Percentiles rank a stretch among this genome's conserved stretches.
Evolutionary conservation across 768 basidiomycete species (phyloP).

Genomic region (Pleurotus giganteus): DNA sequence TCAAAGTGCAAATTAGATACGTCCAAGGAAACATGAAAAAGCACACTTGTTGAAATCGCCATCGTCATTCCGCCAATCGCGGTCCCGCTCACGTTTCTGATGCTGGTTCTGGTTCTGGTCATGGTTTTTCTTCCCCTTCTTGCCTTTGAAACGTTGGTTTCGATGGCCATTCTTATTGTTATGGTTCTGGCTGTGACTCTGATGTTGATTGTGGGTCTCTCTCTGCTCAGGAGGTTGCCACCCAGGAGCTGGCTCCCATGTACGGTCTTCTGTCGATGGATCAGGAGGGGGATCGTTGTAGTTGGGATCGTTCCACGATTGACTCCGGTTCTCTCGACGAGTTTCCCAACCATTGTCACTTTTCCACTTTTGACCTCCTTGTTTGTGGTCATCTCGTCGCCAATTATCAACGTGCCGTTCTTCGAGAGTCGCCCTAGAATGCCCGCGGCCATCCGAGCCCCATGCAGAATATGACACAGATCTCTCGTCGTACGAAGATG

Average conservation of each 20-base stretch:
- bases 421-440: slow-evolving; percentile 22
- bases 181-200: slow-evolving; percentile 18
- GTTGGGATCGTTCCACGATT: slow-evolving; percentile 23
- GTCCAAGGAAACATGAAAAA: slow-evolving; percentile 1
- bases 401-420: slow-evolving; percentile 33
- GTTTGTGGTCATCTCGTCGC: slow-evolving; percentile 39
- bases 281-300: slow-evolving; percentile 26
- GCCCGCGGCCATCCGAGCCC: slow-evolving; percentile 41
- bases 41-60: slow-evolving; percentile 75
- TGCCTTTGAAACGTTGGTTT: slow-evolving; percentile 21
- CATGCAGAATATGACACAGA: slow-evolving; percentile 40
- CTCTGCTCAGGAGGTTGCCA: slow-evolving; percentile 53
- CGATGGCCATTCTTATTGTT: slow-evolving; percentile 24
- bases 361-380: slow-evolving; percentile 36
- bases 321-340: slow-evolving; percentile 43
- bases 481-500: slow-evolving; percentile 37
- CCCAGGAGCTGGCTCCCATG: slow-evolving; percentile 71
- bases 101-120: slow-evolving; percentile 36
- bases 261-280: slow-evolving; percentile 44
- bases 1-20: slow-evolving; percentile 9
- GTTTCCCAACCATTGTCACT: slow-evolving; percentile 55
- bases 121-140: slow-evolving; percentile 27
- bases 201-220: slow-evolving; percentile 36
- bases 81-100: slow-evolving; percentile 25
- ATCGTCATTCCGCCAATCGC: slow-evolving; percentile 60